Evolutionary conservation across 768 basidiomycete genomes (phyloP).

Genomic region (Polyporus arcularius): DNA sequence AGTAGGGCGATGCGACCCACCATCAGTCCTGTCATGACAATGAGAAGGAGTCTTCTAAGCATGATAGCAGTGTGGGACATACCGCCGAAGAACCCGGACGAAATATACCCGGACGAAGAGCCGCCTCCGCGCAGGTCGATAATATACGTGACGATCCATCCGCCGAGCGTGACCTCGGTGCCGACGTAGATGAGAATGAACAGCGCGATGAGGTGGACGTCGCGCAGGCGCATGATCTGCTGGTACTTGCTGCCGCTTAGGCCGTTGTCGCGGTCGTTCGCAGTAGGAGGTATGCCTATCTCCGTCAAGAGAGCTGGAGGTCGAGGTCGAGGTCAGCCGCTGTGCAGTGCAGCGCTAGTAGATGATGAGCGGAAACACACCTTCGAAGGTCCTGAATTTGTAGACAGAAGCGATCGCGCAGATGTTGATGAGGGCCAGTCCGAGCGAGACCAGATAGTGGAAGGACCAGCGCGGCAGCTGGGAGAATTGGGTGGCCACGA

Average conservation of each 20-base stretch:
- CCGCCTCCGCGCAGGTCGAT: slow-evolving; percentile 48
- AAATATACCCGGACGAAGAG: slow-evolving; percentile 48
- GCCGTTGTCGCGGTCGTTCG: slow-evolving; percentile 30
- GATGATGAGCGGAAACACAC: background rate
- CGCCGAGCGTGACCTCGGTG: slow-evolving; percentile 38
- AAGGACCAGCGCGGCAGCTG: slow-evolving; percentile 69
- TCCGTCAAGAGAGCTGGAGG: slow-evolving; percentile 50
- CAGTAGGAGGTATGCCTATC: slow-evolving; percentile 49
- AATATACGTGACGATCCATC: slow-evolving; percentile 59
- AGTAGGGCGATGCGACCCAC: slow-evolving; percentile 54
- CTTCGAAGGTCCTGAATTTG: slow-evolving; percentile 57
- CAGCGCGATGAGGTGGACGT: slow-evolving; percentile 43
- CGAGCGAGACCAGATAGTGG: slow-evolving; percentile 74
- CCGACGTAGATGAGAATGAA: slow-evolving; percentile 49
- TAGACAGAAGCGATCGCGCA: slow-evolving; percentile 61
- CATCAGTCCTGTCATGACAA: slow-evolving; percentile 41
- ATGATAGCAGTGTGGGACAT: background rate
- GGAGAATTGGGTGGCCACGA: slow-evolving; percentile 82
- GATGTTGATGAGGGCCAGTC: slow-evolving; percentile 59
- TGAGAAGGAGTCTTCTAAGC: background rate
- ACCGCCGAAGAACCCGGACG: slow-evolving; percentile 51
- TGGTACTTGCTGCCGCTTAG: slow-evolving; percentile 40
- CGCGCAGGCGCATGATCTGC: slow-evolving; percentile 44
- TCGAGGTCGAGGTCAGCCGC: too few relatives aligned
- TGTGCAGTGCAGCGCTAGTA: background rate